phyloP scores from a whole-genome alignment of 352 stramenopile genomes.

The Globisporangium middletonii region DNA sequence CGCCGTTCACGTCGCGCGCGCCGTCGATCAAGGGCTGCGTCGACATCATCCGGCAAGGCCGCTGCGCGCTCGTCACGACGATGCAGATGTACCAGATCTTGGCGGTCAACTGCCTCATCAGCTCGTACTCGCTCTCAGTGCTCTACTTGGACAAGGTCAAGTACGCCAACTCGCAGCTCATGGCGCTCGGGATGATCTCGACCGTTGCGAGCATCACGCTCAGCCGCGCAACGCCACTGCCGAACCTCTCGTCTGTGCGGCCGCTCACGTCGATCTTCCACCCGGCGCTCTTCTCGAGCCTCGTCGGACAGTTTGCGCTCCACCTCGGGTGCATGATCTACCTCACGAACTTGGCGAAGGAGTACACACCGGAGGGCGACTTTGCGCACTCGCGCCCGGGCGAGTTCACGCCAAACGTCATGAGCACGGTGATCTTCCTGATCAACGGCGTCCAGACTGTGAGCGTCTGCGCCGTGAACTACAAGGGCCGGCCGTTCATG shows the following conservation, averaged over 20 bases:
- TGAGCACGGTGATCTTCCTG: slow-evolving; percentile 99
- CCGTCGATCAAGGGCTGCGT: slow-evolving; percentile 90
- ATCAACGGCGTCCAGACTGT: slow-evolving; percentile 92
- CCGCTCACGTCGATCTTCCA: slow-evolving; percentile 96
- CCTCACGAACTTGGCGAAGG: slow-evolving; percentile 87
- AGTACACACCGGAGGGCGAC: slow-evolving; percentile 85
- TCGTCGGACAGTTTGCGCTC: slow-evolving; percentile 93
- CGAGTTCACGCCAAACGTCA: slow-evolving; percentile 96
- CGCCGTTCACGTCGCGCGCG: slow-evolving; percentile 97
- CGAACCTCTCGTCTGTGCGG: slow-evolving; percentile 89
- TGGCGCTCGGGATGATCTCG: slow-evolving; percentile 83
- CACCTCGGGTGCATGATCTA: slow-evolving; percentile 94
- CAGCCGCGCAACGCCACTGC: slow-evolving; percentile 91
- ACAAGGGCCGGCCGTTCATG: slow-evolving; percentile 98
- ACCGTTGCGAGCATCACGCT: slow-evolving; percentile 81
- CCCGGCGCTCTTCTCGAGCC: slow-evolving; percentile 89
- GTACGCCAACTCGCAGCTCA: slow-evolving; percentile 97
- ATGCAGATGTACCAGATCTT: slow-evolving; percentile 99
- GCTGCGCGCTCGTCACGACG: slow-evolving; percentile 98
- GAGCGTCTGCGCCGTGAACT: slow-evolving; percentile 99
- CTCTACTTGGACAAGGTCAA: slow-evolving; percentile 98
- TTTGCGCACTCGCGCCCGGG: slow-evolving; percentile 69
- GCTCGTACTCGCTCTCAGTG: slow-evolving; percentile 97
- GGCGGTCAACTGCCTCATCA: slow-evolving; percentile 97
- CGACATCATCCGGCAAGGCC: slow-evolving; percentile 96